Conservation (phyloP, 768 basidiomycete genomes). For the Fibroporia radiculosa region DNA sequence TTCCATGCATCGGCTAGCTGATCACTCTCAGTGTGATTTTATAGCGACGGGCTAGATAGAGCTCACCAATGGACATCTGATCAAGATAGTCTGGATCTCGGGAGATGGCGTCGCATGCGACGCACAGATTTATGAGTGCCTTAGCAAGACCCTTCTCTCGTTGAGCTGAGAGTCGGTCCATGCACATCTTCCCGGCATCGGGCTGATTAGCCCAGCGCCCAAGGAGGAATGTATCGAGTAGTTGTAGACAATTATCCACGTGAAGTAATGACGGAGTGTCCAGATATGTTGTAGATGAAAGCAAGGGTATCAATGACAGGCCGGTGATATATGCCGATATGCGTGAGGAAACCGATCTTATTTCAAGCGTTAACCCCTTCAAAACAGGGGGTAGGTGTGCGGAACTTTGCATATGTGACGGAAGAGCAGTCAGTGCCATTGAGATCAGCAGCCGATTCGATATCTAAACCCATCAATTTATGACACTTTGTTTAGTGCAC, state of each 20-base stretch:
- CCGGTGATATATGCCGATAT: conserved; percentile 33
- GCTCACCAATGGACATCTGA: conserved; percentile 7
- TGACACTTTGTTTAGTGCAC: not conserved
- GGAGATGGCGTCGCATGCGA: conserved; percentile 36
- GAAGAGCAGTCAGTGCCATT: conserved; percentile 39
- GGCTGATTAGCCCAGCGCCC: conserved; percentile 40
- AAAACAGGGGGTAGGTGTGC: conserved; percentile 24
- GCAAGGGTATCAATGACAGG: conserved; percentile 29
- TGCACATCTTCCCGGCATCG: conserved; percentile 4
- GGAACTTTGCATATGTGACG: conserved; percentile 34
- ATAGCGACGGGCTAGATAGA: not conserved
- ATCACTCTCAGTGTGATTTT: not conserved
- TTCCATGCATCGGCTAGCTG: conserved; percentile 45
- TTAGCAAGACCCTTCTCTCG: conserved; percentile 38
- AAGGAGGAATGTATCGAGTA: conserved; percentile 58
- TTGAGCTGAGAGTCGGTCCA: conserved; percentile 24
- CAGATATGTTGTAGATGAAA: conserved; percentile 7
- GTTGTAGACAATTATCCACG: conserved; percentile 46
- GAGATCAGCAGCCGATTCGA: conserved; percentile 49
- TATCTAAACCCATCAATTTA: conserved; percentile 28
- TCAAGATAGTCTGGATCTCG: conserved; percentile 17
- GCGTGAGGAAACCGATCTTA: conserved; percentile 32
- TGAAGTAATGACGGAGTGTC: conserved; percentile 34
- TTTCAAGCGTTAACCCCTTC: conserved; percentile 27
- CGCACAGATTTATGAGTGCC: conserved; percentile 43